Base-by-base conservation (phyloP, 257 asterid species). In the Anisodus acutangulus region DNA sequence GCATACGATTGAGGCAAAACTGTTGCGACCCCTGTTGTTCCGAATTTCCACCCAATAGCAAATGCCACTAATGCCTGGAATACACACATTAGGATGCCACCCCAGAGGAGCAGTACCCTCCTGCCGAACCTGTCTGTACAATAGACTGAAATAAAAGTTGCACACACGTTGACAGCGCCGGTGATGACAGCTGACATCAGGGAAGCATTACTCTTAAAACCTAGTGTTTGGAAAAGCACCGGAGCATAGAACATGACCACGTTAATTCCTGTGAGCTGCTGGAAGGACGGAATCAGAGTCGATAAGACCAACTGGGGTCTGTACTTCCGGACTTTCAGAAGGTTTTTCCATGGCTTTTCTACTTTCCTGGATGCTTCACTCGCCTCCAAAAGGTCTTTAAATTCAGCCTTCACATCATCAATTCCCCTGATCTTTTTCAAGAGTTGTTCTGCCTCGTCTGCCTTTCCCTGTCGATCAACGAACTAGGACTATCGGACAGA, bases 221-320 rank as follows among this genome's bases (percentile, higher is more conserved):
- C 86, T 13, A 86, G 53, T 17, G 80, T 86, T 60, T 78, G 63
- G 79, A 86, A 82, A 45, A 86, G 83, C 8, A 86, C 86, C 0
- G 86, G 84, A 5, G 86, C 88, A 39, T 86, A 84, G 80, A 85
- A 86, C 84, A 82, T 86, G 69, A 86, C 62, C 62, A 86, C 84
- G 53, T 82, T 86, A 39, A 82, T 86, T 8, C 88, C 88, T 5
- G 81, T 86, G 10, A 86, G 59, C 15, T 86, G 86, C 62, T 86
- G 88, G 15, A 85, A 82, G 12, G 76, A 85, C 3, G 80, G 88
- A 10, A 85, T 85, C 53, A 62, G n/a, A 4, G 74, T 41, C 1
- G 88, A 62, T 71, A 85, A 81, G 9, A 55, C n/a, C 12, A 85
- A 78, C 3, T 76, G 88, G 0, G 84, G 88, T 41, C 86, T 53